Conservation (phyloP, 2,329 filamentous ascomycete genomes). For the Penicillium sp. region DNA sequence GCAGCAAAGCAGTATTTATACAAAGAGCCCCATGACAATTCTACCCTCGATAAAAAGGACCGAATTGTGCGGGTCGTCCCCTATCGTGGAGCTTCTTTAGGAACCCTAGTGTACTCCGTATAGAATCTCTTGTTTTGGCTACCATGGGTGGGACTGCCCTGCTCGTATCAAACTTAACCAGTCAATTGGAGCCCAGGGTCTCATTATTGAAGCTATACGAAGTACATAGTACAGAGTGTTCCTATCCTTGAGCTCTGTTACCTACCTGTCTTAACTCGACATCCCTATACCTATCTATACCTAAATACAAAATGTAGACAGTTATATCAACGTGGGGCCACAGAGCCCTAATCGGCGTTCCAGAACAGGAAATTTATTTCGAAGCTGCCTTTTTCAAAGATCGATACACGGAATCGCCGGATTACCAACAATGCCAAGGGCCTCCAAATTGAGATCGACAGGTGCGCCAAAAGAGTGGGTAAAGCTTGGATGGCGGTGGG, state of each 20-base stretch:
- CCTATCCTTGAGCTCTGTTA: not conserved
- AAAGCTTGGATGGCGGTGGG: not conserved
- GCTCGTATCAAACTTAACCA: slow-evolving; percentile 13
- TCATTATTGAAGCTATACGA: not conserved
- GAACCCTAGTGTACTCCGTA: not conserved
- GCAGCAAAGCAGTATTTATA: slow-evolving; percentile 15
- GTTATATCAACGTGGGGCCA: not conserved
- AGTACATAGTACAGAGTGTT: too few species aligned
- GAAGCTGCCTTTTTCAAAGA: not conserved
- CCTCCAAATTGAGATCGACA: slow-evolving; percentile 17
- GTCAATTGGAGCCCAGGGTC: not conserved
- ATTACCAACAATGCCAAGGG: not conserved
- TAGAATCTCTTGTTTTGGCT: not conserved
- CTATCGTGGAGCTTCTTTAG: not conserved
- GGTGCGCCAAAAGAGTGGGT: slow-evolving; percentile 1
- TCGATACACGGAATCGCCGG: slow-evolving; percentile 13
- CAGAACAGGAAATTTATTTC: slow-evolving; percentile 1
- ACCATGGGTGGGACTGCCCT: slow-evolving; percentile 2
- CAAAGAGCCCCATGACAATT: not conserved
- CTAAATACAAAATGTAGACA: not conserved
- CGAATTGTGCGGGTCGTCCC: slow-evolving; percentile 6
- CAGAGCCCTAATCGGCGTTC: not conserved
- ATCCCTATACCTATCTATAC: too few species aligned
- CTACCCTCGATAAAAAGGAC: not conserved
- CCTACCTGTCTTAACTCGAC: not conserved